Evolutionary conservation across 345 rosid genomes (phyloP).

Genomic region (Erucastrum elatum): DNA sequence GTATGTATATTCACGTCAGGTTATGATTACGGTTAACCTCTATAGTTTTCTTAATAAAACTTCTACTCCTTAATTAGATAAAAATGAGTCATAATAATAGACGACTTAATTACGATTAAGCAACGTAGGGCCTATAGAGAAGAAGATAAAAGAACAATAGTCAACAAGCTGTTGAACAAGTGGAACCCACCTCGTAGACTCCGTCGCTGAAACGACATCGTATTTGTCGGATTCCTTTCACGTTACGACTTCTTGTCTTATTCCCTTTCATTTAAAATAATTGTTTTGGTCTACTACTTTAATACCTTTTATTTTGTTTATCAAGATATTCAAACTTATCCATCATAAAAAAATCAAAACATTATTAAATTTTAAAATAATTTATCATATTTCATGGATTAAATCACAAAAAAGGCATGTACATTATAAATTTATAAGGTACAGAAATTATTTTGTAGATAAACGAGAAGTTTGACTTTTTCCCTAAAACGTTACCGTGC

Average conservation of each 20-base stretch:
- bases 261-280: background rate
- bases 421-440: background rate
- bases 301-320: background rate
- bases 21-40: too few relatives aligned
- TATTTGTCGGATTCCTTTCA: conserved; percentile 44
- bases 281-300: background rate
- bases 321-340: conserved; percentile 23
- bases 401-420: background rate
- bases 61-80: background rate
- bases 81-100: background rate
- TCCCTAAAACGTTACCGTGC: conserved; percentile 23
- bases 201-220: conserved; percentile 37
- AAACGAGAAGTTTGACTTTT: conserved; percentile 25
- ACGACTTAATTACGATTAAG: conserved; percentile 9
- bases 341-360: background rate
- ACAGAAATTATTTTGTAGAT: conserved; percentile 15
- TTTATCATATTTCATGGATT: background rate
- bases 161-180: conserved; percentile 30
- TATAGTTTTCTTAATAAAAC: background rate
- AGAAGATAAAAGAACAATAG: conserved; percentile 22
- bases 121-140: conserved; percentile 25
- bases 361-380: background rate
- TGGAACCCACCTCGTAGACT: conserved; percentile 32
- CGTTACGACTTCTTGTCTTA: conserved; percentile 38
- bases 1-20: background rate